Conservation (phyloP, 1,284 basidiomycete genomes). For the Cutaneotrichosporon spelunceum region DNA sequence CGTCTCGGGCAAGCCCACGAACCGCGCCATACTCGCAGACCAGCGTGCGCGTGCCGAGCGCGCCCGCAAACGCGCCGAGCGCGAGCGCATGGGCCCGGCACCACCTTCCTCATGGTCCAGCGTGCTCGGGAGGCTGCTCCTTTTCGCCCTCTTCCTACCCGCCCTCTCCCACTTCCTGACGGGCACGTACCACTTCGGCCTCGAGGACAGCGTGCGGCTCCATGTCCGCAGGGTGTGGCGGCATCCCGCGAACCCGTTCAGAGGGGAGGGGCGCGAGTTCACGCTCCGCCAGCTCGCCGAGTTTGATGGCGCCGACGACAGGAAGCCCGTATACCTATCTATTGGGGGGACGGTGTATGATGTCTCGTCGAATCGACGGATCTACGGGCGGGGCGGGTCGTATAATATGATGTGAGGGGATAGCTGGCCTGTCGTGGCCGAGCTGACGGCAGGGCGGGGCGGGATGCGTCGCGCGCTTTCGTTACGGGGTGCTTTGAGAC, state of each 20-base stretch:
- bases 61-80: constrained; percentile 13
- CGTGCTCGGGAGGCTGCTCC: constrained; percentile 22
- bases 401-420: constrained; percentile 53
- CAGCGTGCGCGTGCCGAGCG: constrained; percentile 35
- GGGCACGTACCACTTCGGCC: constrained; percentile 35
- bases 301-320: constrained; percentile 69
- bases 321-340: constrained; percentile 77
- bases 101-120: constrained; percentile 1
- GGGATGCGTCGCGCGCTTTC: constrained; percentile 83
- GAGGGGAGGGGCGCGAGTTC: constrained; percentile 26
- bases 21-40: constrained; percentile 47
- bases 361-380: constrained; percentile 47
- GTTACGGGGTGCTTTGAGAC: constrained; percentile 84
- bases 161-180: constrained; percentile 42
- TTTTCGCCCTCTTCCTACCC: constrained; percentile 39
- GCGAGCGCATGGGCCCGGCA: too few species aligned
- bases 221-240: constrained; percentile 1
- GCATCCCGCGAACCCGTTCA: constrained; percentile 13
- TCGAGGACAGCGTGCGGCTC: constrained; percentile 21
- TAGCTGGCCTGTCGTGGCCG: neutral
- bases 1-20: constrained; percentile 63
- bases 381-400: constrained; percentile 50
- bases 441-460: constrained; percentile 61
- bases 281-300: constrained; percentile 56
- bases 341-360: constrained; percentile 72